These are phyloP conservation scores for Coelastrella sp. DNA, from an alignment of 139 green algal species.

Conservation along the genomic window DNA sequence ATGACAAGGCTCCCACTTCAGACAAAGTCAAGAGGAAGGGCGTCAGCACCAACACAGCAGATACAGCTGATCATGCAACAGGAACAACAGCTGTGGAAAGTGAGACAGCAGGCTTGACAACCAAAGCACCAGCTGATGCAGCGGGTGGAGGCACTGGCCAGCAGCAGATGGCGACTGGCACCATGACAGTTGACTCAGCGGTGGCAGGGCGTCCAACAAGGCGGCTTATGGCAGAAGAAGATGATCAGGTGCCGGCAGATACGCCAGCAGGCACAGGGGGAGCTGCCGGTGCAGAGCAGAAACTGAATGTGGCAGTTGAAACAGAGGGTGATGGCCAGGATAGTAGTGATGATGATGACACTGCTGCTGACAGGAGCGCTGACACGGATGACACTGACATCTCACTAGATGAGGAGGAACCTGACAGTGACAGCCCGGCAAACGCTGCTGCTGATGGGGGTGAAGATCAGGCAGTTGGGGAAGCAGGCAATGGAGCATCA, in stretches of 20 bases:
- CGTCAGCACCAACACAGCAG: not conserved
- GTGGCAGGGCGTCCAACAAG: not conserved
- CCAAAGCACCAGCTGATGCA: not conserved
- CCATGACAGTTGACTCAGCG: not conserved
- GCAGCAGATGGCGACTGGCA: not conserved
- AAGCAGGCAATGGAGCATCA: not conserved
- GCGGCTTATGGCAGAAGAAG: conserved; percentile 20
- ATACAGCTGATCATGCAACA: not conserved
- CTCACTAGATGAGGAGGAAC: not conserved
- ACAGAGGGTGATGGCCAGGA: not conserved
- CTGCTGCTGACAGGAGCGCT: not conserved
- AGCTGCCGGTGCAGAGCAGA: not conserved
- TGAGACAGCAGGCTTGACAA: not conserved
- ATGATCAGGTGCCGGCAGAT: not conserved
- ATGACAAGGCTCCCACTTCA: not conserved
- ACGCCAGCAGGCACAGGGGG: not conserved
- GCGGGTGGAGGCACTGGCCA: not conserved
- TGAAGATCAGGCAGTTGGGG: not conserved
- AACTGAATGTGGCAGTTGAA: not conserved
- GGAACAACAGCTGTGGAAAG: not conserved
- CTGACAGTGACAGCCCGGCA: not conserved
- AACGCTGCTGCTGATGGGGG: not conserved
- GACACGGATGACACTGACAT: not conserved
- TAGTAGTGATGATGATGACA: not conserved
- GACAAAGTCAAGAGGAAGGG: not conserved